A percentile compares a stretch with the other conserved stretches of the same genome.
Evolutionary conservation across 2,329 filamentous ascomycete species (phyloP).

Genomic region (Colletotrichum godetiae): DNA sequence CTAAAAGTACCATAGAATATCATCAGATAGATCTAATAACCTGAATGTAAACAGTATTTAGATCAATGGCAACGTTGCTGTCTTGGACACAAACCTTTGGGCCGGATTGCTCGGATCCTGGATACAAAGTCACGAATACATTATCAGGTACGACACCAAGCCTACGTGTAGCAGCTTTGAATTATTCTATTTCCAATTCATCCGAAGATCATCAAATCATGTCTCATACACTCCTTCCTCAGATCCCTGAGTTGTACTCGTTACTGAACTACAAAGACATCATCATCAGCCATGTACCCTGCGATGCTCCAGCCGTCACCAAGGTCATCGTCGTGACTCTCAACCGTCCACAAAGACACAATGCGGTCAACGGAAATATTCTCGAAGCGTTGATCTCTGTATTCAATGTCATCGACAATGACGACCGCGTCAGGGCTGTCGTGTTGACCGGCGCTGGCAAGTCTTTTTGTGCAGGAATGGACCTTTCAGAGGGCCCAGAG

Average conservation of each 20-base stretch:
- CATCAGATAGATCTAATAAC: too few relatives aligned
- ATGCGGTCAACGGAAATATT: conserved; percentile 19
- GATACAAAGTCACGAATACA: not conserved
- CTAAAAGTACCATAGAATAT: too few relatives aligned
- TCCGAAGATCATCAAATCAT: too few relatives aligned
- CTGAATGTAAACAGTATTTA: too few relatives aligned
- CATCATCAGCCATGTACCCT: conserved; percentile 13
- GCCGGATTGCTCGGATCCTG: too few relatives aligned
- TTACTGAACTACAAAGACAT: conserved; percentile 26
- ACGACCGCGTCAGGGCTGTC: not conserved
- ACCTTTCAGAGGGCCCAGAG: not conserved
- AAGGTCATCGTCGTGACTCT: conserved; percentile 13
- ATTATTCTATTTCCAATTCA: too few relatives aligned
- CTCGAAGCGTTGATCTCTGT: conserved; percentile 19
- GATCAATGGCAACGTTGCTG: rapidly evolving
- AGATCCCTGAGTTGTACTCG: conserved; percentile 1
- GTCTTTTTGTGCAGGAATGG: conserved; percentile 18
- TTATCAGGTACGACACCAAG: not conserved
- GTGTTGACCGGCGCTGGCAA: conserved; percentile 19
- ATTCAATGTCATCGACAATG: not conserved
- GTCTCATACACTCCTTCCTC: not conserved
- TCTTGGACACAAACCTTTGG: too few relatives aligned
- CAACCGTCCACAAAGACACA: not conserved
- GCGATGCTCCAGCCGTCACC: not conserved
- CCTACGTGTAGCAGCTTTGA: not conserved